These are phyloP conservation scores for Lepidium aucheri DNA, from an alignment of 345 rosid species.

Conservation along the genomic window DNA sequence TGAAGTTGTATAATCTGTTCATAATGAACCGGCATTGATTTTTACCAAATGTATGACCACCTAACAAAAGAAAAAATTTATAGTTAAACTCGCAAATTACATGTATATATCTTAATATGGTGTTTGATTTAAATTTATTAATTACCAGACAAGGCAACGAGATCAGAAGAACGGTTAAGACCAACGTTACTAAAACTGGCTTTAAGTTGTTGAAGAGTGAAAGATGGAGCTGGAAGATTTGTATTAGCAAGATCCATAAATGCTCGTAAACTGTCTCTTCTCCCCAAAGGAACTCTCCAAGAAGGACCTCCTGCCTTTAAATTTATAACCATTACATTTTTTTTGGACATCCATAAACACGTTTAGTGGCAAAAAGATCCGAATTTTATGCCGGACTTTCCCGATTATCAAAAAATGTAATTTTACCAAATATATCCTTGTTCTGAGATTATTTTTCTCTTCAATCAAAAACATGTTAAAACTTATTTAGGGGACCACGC, in stretches of 20 bases:
- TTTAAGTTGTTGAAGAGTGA: conserved; percentile 14
- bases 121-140: not conserved
- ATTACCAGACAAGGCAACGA: conserved; percentile 26
- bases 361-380: too few species aligned
- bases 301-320: conserved; percentile 27
- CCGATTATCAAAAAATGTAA: too few species aligned
- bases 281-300: conserved; percentile 26
- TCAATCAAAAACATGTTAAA: not conserved
- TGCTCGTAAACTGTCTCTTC: conserved; percentile 25
- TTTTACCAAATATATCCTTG: not conserved
- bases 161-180: conserved; percentile 23
- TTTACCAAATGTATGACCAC: conserved; percentile 55
- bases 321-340: not conserved
- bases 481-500: not conserved
- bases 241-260: conserved; percentile 3
- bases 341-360: too few species aligned
- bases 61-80: conserved; percentile 16
- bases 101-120: not conserved
- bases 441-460: not conserved
- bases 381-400: too few species aligned
- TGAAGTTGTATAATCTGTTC: conserved; percentile 47
- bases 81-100: not conserved
- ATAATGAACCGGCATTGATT: conserved; percentile 45
- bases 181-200: conserved; percentile 1
- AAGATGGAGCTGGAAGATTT: conserved; percentile 16